Percentiles rank a stretch among this genome's conserved stretches.
These are phyloP conservation scores for Mortierella sp. DNA, from an alignment of 371 early-diverging fungal genomes.

Conservation along the genomic window DNA sequence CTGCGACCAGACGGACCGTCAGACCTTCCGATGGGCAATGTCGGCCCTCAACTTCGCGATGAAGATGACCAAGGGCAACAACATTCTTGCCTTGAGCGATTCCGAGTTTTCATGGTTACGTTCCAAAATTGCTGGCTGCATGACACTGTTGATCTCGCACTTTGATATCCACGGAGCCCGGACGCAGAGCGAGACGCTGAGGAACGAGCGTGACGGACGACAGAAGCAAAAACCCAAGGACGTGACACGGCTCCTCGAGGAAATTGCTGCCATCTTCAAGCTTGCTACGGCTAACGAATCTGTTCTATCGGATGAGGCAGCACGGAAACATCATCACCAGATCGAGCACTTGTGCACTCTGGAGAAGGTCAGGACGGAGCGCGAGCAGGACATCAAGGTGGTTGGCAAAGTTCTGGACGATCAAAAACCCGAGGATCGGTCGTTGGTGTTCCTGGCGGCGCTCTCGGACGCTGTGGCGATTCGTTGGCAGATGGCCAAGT, in stretches of 20 bases:
- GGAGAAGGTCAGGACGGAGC: slow-evolving; percentile 64
- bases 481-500: slow-evolving; percentile 91
- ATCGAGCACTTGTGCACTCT: slow-evolving; percentile 68
- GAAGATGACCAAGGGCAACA: slow-evolving; percentile 82
- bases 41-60: slow-evolving; percentile 89
- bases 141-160: slow-evolving; percentile 86
- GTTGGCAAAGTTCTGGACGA: slow-evolving; percentile 87
- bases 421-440: slow-evolving; percentile 84
- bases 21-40: slow-evolving; percentile 93
- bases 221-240: slow-evolving; percentile 31
- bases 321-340: slow-evolving; percentile 66
- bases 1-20: slow-evolving; percentile 82
- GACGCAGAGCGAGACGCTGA: slow-evolving; percentile 65
- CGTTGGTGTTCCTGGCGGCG: slow-evolving; percentile 81
- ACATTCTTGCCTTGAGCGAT: slow-evolving; percentile 77
- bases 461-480: slow-evolving; percentile 83
- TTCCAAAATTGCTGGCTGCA: slow-evolving; percentile 81
- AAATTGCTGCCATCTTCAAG: slow-evolving; percentile 34
- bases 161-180: slow-evolving; percentile 84
- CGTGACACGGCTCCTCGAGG: slow-evolving; percentile 36
- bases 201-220: slow-evolving; percentile 59
- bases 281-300: slow-evolving; percentile 51
- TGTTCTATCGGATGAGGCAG: slow-evolving; percentile 61
- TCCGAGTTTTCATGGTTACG: slow-evolving; percentile 81
- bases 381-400: slow-evolving; percentile 71